Percentiles rank a stretch among this genome's conserved stretches.
phyloP scores from a whole-genome alignment of 2,329 filamentous ascomycete genomes.

The Monilinia fructigena region DNA sequence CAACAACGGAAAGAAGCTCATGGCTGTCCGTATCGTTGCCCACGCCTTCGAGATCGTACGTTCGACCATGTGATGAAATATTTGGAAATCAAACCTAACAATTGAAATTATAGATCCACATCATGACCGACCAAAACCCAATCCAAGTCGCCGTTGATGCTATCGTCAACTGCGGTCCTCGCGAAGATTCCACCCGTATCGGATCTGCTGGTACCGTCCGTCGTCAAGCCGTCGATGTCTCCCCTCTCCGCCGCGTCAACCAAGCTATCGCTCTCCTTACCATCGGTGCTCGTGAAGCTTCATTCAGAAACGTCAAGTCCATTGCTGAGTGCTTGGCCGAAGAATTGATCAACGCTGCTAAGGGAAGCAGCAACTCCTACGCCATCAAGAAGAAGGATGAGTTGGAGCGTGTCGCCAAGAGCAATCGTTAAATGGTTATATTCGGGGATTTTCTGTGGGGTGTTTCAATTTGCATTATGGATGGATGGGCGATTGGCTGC shows the following conservation, averaged over 20 bases:
- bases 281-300: conserved; percentile 96
- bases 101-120: conserved; percentile 73
- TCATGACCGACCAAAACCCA: conserved; percentile 99
- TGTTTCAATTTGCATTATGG: conserved; percentile 39
- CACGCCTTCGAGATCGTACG: conserved; percentile 99
- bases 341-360: conserved; percentile 99
- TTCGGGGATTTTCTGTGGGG: conserved; percentile 34
- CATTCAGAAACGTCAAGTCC: conserved; percentile 99
- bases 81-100: conserved; percentile 22
- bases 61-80: conserved; percentile 39
- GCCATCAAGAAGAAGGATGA: conserved; percentile 99
- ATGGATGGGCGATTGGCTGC: conserved; percentile 37
- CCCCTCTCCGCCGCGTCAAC: conserved; percentile 98
- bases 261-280: conserved; percentile 99
- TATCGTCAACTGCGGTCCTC: conserved; percentile 99
- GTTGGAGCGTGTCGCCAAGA: conserved; percentile 99
- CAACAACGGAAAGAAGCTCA: conserved; percentile 99
- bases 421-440: conserved; percentile 83
- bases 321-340: conserved; percentile 99
- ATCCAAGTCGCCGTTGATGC: conserved; percentile 99
- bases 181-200: conserved; percentile 99
- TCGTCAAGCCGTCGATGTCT: conserved; percentile 99
- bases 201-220: conserved; percentile 99
- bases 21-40: conserved; percentile 98
- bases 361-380: conserved; percentile 99